phyloP scores from a whole-genome alignment of 257 asterid genomes.

The Capsicum chinense region DNA sequence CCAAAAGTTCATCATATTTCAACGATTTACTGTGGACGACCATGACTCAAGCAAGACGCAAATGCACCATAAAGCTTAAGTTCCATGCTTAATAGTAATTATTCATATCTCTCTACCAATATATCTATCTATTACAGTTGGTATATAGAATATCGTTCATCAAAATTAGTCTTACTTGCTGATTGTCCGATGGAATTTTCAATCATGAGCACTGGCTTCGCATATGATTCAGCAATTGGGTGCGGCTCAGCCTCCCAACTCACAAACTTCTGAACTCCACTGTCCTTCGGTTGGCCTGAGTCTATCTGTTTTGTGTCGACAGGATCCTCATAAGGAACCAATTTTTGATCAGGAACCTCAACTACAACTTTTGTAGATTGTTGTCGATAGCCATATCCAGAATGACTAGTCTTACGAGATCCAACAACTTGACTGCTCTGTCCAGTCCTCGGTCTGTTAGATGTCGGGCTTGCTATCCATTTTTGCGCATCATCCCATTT shows the following conservation, averaged over 20 bases:
- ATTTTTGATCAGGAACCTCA: slow-evolving; percentile 45
- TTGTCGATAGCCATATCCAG: slow-evolving; percentile 39
- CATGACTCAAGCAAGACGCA: not conserved
- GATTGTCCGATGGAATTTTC: slow-evolving; percentile 42
- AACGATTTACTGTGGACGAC: not conserved
- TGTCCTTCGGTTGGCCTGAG: slow-evolving; percentile 41
- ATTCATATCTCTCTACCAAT: not conserved
- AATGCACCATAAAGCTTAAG: not conserved
- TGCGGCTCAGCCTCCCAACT: slow-evolving; percentile 44
- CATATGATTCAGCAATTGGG: slow-evolving; percentile 38
- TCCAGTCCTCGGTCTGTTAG: slow-evolving; percentile 34
- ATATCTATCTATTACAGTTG: not conserved
- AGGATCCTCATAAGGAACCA: slow-evolving; percentile 44
- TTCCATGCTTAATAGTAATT: not conserved
- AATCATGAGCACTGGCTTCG: slow-evolving; percentile 42
- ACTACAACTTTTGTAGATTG: slow-evolving; percentile 37
- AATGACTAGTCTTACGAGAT: slow-evolving; percentile 38
- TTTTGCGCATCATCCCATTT: slow-evolving; percentile 57
- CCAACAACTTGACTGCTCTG: slow-evolving; percentile 44
- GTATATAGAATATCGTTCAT: not conserved
- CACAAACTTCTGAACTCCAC: slow-evolving; percentile 43
- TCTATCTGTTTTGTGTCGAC: slow-evolving; percentile 50
- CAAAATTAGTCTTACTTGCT: slow-evolving; percentile 41
- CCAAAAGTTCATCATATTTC: slow-evolving; percentile 9
- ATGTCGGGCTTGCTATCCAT: slow-evolving; percentile 54